Conservation (phyloP, 768 basidiomycete species). For the Lactarius quietus region DNA sequence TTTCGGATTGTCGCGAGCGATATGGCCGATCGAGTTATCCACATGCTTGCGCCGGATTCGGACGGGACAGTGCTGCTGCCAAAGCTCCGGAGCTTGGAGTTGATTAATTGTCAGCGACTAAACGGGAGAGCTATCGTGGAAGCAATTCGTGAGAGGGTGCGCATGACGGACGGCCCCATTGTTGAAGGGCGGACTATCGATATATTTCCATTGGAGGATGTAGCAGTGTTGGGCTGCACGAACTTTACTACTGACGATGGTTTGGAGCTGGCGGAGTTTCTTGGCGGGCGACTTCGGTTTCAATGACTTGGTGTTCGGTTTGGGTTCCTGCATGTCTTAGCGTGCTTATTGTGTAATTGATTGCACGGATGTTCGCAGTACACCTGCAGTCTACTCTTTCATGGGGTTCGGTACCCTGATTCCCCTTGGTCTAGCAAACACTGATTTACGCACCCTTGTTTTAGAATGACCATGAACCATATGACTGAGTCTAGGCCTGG, state of each 20-base stretch:
- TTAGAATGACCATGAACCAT: background rate
- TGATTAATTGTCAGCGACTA: conserved; percentile 62
- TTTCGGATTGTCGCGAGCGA: conserved; percentile 78
- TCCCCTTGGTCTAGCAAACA: background rate
- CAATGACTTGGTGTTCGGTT: conserved; percentile 7
- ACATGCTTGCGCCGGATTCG: conserved; percentile 48
- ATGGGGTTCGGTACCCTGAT: background rate
- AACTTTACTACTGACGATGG: conserved; percentile 31
- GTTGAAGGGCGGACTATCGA: conserved; percentile 22
- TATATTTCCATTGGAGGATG: conserved; percentile 27
- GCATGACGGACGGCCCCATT: conserved; percentile 35
- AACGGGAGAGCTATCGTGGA: conserved; percentile 55
- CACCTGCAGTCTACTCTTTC: background rate
- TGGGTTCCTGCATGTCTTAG: background rate
- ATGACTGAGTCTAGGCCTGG: background rate
- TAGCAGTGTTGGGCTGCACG: conserved; percentile 32
- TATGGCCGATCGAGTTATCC: conserved; percentile 71
- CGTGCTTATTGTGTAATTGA: background rate
- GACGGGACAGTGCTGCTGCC: conserved; percentile 47
- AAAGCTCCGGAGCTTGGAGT: conserved; percentile 45
- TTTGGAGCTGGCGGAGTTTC: conserved; percentile 27
- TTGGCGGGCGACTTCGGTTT: conserved; percentile 29
- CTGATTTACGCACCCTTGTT: background rate
- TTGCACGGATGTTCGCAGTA: background rate
- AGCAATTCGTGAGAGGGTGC: conserved; percentile 47